A percentile compares a stretch with the other conserved stretches of the same genome.
Evolutionary conservation across 2,329 filamentous ascomycete genomes (phyloP).

Genomic region (Aspergillus sp.): DNA sequence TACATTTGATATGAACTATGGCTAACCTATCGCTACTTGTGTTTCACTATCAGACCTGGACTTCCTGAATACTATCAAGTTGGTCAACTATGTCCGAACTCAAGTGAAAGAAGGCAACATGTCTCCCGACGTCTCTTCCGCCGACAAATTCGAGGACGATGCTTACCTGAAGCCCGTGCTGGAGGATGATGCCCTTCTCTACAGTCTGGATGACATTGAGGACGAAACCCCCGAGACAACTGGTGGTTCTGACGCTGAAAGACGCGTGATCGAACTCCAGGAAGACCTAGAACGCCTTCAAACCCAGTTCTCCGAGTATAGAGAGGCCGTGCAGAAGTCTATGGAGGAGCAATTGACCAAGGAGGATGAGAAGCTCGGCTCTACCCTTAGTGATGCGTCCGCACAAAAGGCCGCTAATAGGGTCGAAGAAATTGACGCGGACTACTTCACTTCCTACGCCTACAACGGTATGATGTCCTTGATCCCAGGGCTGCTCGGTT

Average conservation of each 20-base stretch:
- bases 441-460: conserved; percentile 67
- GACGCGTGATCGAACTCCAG: conserved; percentile 60
- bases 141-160: conserved; percentile 71
- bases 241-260: conserved; percentile 42
- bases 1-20: neutral
- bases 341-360: conserved; percentile 66
- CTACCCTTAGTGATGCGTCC: conserved; percentile 22
- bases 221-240: conserved; percentile 33
- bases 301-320: conserved; percentile 66
- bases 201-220: conserved; percentile 77
- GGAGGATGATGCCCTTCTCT: conserved; percentile 85
- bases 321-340: conserved; percentile 65
- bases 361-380: conserved; percentile 48
- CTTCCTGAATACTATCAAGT: conserved; percentile 71
- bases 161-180: conserved; percentile 79
- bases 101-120: conserved; percentile 49
- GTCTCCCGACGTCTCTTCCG: conserved; percentile 60
- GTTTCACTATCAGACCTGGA: conserved; percentile 58
- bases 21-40: conserved; percentile 21
- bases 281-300: conserved; percentile 62
- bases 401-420: conserved; percentile 33
- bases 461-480: conserved; percentile 60
- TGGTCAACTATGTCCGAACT: conserved; percentile 68
- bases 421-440: conserved; percentile 56
- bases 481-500: neutral